Conservation (phyloP, 768 basidiomycete species). For the Obba rivulosa region DNA sequence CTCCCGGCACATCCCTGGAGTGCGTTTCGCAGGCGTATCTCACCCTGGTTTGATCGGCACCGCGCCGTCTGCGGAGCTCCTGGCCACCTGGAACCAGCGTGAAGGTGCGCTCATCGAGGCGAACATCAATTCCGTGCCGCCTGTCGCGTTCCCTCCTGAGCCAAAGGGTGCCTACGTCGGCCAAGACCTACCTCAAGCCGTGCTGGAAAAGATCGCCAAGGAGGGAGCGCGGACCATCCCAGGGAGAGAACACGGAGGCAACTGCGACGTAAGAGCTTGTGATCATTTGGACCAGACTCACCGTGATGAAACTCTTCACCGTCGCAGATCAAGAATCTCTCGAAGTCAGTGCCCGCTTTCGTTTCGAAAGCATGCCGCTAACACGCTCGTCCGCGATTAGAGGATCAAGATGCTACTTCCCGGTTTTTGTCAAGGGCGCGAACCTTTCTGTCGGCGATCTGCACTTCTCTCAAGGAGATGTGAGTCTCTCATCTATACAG, state of each 20-base stretch:
- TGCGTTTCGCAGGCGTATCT: slow-evolving; percentile 72
- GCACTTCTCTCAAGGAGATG: slow-evolving; percentile 79
- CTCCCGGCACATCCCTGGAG: slow-evolving; percentile 73
- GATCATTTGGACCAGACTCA: not conserved
- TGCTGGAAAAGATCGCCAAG: slow-evolving; percentile 46
- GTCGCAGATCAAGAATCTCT: slow-evolving; percentile 67
- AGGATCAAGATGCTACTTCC: slow-evolving; percentile 71
- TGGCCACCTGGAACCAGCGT: slow-evolving; percentile 70
- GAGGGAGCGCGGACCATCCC: slow-evolving; percentile 76
- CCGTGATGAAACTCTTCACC: not conserved
- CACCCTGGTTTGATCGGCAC: slow-evolving; percentile 78
- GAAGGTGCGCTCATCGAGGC: slow-evolving; percentile 59
- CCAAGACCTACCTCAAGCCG: slow-evolving; percentile 46
- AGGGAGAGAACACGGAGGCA: slow-evolving; percentile 76
- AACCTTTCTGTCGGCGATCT: slow-evolving; percentile 75
- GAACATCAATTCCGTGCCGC: slow-evolving; percentile 47
- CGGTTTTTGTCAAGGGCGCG: slow-evolving; percentile 71
- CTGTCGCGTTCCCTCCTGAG: slow-evolving; percentile 63
- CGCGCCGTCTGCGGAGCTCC: slow-evolving; percentile 66
- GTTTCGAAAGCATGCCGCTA: not conserved
- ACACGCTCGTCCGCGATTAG: slow-evolving; percentile 21
- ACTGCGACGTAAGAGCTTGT: slow-evolving; percentile 53
- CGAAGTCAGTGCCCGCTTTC: slow-evolving; percentile 32
- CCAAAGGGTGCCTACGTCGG: slow-evolving; percentile 61
- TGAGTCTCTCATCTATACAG: slow-evolving; percentile 15